Base-by-base conservation (phyloP, 306 rosid species). In the Vachellia collinsii region DNA sequence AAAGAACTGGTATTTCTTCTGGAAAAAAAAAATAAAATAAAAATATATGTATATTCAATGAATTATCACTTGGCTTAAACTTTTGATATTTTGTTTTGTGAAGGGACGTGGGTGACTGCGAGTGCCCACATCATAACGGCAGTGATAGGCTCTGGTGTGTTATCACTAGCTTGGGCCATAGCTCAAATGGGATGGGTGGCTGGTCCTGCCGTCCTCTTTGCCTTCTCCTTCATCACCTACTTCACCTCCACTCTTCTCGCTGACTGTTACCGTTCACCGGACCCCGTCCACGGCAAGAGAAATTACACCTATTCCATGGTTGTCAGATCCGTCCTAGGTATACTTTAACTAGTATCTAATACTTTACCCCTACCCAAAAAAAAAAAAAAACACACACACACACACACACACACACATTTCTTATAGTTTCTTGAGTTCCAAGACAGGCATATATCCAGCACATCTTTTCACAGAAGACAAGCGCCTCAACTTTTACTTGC, bases 71-170 rank as follows among this genome's bases (percentile, higher is more conserved):
- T 25, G 17, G 34, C 68, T 62, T 62, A 62, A 29, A 62, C 6
- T 29, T 23, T 29, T 10, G 16, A 54, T 54, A 17, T 6, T 4
- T 59, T n/a, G n/a, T n/a, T 11, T 20, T 58, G 42, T 29, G 68
- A 59, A 92, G 97, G 97, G 78, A 92, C 97, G 29, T 92, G 95
- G 97, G 13, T 92, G 50, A 91, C 97, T 4, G 97, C 97, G 0
- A 93, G 97, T 80, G 97, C 97, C 1, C 96, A 93, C 9, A 93
- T 91, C 20, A 91, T 93, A 77, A 93, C 97, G 4, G 96, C 97
- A 0, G 97, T 93, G 80, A 93, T 93, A 0, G 97, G 97, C 2
- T 93, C 96, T 0, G 97, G 97, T 9, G 97, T 93, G 66, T 83
- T 93, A 3, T 93, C 96, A 0, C 79, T 93, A 46, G 94, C 96